Conservation (phyloP, 257 asterid species). For the Plantago major region DNA sequence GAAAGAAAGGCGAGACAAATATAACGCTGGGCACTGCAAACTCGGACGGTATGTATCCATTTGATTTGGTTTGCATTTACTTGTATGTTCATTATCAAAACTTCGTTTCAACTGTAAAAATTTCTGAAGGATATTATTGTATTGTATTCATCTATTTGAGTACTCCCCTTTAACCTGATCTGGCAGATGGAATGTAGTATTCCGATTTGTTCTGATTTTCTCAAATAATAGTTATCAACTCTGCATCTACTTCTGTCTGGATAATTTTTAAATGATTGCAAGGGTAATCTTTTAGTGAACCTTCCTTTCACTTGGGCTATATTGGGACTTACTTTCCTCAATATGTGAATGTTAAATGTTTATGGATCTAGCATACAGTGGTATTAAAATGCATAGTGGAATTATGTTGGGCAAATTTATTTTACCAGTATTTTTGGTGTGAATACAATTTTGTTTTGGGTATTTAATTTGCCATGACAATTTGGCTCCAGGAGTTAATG, state of each 20-base stretch:
- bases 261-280: not conserved
- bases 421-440: not conserved
- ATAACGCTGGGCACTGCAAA: slow-evolving; percentile 30
- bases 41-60: slow-evolving; percentile 45
- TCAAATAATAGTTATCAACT: slow-evolving; percentile 5
- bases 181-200: no score
- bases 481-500: slow-evolving; percentile 32
- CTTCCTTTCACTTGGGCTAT: no score
- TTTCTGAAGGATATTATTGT: no score
- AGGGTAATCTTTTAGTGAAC: no score
- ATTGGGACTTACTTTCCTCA: no score
- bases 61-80: slow-evolving; percentile 7
- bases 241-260: not conserved
- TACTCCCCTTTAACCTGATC: no score
- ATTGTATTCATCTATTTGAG: no score
- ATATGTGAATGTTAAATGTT: no score
- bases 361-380: no score
- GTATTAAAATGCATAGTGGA: no score
- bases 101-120: slow-evolving; percentile 1
- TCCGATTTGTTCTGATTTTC: slow-evolving; percentile 7
- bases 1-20: slow-evolving; percentile 27
- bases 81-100: slow-evolving; percentile 2
- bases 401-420: not conserved
- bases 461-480: not conserved
- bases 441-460: not conserved